Conservation (phyloP, 1,284 basidiomycete species). For the Farysia itapuensis region DNA sequence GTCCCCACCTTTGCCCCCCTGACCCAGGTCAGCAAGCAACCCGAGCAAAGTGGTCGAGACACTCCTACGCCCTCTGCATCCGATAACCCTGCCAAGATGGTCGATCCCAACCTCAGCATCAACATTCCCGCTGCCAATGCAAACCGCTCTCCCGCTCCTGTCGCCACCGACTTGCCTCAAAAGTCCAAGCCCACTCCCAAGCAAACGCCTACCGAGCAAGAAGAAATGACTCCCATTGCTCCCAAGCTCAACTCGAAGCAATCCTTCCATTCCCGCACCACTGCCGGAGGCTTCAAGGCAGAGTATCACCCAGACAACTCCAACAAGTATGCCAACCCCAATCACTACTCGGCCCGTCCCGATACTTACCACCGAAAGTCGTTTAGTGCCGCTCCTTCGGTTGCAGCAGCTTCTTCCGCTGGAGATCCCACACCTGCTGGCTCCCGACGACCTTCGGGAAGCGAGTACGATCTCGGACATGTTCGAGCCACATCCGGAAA, state of each 20-base stretch:
- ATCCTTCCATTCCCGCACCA: conserved; percentile 49
- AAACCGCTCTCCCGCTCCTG: conserved; percentile 6
- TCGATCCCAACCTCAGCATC: conserved; percentile 17
- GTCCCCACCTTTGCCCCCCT: neutral
- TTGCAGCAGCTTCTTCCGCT: no score
- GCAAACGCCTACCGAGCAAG: neutral
- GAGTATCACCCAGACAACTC: conserved; percentile 43
- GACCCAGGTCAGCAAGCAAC: conserved; percentile 1
- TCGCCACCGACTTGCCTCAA: conserved; percentile 28
- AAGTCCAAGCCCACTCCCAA: conserved; percentile 21
- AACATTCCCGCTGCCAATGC: conserved; percentile 26
- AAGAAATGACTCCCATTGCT: conserved; percentile 22
- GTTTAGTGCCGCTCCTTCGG: conserved; percentile 21
- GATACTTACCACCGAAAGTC: conserved; percentile 50
- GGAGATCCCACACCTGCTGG: conserved; percentile 19
- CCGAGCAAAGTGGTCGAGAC: conserved; percentile 7
- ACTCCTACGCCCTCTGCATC: conserved; percentile 1
- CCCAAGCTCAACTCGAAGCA: conserved; percentile 4
- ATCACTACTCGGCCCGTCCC: conserved; percentile 49
- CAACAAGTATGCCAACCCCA: conserved; percentile 44
- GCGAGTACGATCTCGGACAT: conserved; percentile 37
- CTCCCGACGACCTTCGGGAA: conserved; percentile 20
- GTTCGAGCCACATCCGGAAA: conserved; percentile 33
- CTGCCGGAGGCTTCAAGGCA: conserved; percentile 21
- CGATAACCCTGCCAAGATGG: no score